phyloP scores from a whole-genome alignment of 1,139 yeast species.

The Lodderomyces oxycetoniae region DNA sequence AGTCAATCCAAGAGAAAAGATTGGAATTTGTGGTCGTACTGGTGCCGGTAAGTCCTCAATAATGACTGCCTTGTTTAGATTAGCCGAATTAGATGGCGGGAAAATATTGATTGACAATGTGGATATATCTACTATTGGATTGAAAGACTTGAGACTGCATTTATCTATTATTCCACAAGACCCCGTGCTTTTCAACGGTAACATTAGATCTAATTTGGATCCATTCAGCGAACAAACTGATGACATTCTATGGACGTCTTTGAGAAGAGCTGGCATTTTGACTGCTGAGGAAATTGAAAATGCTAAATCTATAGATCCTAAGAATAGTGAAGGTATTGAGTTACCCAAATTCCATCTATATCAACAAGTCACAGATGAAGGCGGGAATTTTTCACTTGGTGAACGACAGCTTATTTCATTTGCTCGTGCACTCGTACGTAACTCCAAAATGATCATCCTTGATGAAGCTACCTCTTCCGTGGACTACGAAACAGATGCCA shows the following conservation, averaged over 20 bases:
- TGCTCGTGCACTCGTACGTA: constrained; percentile 49
- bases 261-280: constrained; percentile 42
- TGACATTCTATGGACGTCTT: constrained; percentile 40
- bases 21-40: constrained; percentile 76
- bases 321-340: constrained; percentile 19
- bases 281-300: constrained; percentile 22
- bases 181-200: constrained; percentile 40
- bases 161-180: constrained; percentile 45
- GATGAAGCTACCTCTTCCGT: constrained; percentile 59
- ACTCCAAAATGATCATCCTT: constrained; percentile 45
- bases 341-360: constrained; percentile 48
- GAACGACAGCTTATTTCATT: constrained; percentile 52
- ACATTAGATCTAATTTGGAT: constrained; percentile 39
- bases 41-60: constrained; percentile 78
- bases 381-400: constrained; percentile 52
- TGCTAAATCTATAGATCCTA: constrained; percentile 15
- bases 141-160: constrained; percentile 29
- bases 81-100: constrained; percentile 54
- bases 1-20: constrained; percentile 52
- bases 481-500: constrained; percentile 52
- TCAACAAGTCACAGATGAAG: constrained; percentile 49
- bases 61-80: constrained; percentile 60
- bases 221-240: constrained; percentile 38
- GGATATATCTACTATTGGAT: constrained; percentile 44
- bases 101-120: constrained; percentile 53